Evolutionary conservation across 75 land plant species (phyloP), one percentile per base, ranked within the genome.

Genomic region (Adiantum capillusveneris): DNA sequence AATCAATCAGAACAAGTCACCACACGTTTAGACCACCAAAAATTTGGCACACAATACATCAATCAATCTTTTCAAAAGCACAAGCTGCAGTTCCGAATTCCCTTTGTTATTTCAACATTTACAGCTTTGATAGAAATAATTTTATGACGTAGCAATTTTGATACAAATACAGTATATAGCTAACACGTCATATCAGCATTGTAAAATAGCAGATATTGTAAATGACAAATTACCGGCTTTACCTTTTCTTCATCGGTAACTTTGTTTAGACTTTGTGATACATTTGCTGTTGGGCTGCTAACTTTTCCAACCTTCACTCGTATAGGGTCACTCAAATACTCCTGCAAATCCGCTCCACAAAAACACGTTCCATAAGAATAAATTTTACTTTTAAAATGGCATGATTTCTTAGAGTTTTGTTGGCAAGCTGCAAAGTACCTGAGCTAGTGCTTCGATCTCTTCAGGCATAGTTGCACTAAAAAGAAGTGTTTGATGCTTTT

Each of bases 401-500:
- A 24, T 52, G 54, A 52, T 19, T 19, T 11, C 24, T 9, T 41
- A 14, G 14, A 9, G 14, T 9, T 41, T 14, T 9, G 14, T 9
- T 41, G 43, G 14, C 14, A 41, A 41, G 13, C 25, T 21, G 37
- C 19, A 58, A 46, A 34, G 37, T 34, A 80, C 82, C 82, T 85
- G 88, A 34, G 88, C 82, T 50, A 85, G 75, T 22, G 75, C 74
- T 70, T 81, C 88, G 64, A 85, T 85, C 67, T 85, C 89, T 59
- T 68, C 75, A 1, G 89, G 89, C 86, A 85, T 82, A n/a, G 89
- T 85, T 12, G 89, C 89, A 72, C 89, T 85, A 46, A 85, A 85
- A 21, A 85, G 73, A 44, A 85, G 67, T 6, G 89, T 85, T 44
- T 85, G 89, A 61, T 85, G 88, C 48, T 69, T 75, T 65, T 72